A percentile compares a stretch with the other conserved stretches of the same genome.
Conservation (phyloP, 2,329 filamentous ascomycete genomes). For the Colletotrichum sojae region DNA sequence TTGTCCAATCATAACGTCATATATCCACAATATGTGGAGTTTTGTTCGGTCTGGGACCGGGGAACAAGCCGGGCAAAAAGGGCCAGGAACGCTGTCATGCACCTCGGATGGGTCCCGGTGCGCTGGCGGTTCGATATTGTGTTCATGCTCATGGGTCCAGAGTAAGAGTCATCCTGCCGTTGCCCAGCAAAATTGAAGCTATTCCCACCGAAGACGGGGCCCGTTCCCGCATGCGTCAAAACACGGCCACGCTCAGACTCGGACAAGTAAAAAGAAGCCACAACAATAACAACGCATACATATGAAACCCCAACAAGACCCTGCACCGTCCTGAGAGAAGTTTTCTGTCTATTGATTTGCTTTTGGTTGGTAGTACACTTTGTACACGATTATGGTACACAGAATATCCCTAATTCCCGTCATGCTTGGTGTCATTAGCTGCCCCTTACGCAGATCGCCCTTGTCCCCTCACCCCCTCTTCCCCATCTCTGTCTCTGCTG, state of each 20-base stretch:
- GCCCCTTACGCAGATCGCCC: conserved; percentile 3
- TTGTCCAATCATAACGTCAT: conserved; percentile 25
- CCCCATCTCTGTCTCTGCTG: background rate
- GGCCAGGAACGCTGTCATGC: conserved; percentile 36
- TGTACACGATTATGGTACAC: conserved; percentile 41
- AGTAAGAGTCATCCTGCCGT: background rate
- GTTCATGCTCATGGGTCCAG: conserved; percentile 4
- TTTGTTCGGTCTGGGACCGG: conserved; percentile 14
- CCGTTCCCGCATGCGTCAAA: background rate
- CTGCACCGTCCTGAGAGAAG: conserved; percentile 17
- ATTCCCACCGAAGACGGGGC: background rate
- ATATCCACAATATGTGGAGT: conserved; percentile 6
- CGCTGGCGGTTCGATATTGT: conserved; percentile 1
- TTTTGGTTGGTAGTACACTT: conserved; percentile 33
- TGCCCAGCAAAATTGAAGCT: conserved; percentile 10
- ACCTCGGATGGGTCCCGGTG: conserved; percentile 20
- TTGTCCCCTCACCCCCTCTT: background rate
- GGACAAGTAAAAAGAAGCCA: background rate
- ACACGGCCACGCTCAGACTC: background rate
- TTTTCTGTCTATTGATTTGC: conserved; percentile 34
- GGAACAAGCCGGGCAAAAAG: conserved; percentile 24
- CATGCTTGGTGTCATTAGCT: conserved; percentile 38
- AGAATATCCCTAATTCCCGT: conserved; percentile 33
- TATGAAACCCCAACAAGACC: background rate
- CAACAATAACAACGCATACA: background rate